These are phyloP conservation scores for Artomyces pyxidatus DNA, from an alignment of 768 basidiomycete genomes.

Conservation along the genomic window DNA sequence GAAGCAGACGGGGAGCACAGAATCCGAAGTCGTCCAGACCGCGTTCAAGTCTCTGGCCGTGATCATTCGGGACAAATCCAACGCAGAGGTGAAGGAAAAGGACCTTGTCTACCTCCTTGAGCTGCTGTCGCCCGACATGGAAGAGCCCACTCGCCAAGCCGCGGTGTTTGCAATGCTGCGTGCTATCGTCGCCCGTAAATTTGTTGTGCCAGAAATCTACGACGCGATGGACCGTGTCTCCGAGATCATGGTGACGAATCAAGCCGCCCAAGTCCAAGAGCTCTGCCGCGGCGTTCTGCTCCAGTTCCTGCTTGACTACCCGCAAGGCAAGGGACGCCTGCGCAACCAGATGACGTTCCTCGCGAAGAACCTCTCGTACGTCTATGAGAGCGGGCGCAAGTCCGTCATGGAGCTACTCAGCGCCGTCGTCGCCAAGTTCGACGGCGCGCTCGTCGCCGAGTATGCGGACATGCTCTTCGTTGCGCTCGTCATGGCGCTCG, in stretches of 20 bases:
- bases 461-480: slow-evolving; percentile 87
- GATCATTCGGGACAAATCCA: slow-evolving; percentile 83
- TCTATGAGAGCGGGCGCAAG: slow-evolving; percentile 80
- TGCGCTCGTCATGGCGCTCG: slow-evolving; percentile 84
- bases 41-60: slow-evolving; percentile 81
- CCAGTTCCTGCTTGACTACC: slow-evolving; percentile 95
- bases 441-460: slow-evolving; percentile 61
- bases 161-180: slow-evolving; percentile 84
- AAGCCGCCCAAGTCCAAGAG: slow-evolving; percentile 87
- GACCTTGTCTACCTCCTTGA: slow-evolving; percentile 85
- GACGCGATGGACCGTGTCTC: slow-evolving; percentile 93
- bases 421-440: slow-evolving; percentile 80
- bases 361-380: slow-evolving; percentile 86
- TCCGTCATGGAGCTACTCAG: slow-evolving; percentile 94
- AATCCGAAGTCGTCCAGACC: slow-evolving; percentile 83
- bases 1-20: slow-evolving; percentile 74
- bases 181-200: slow-evolving; percentile 83
- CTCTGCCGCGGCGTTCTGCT: slow-evolving; percentile 82
- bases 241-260: slow-evolving; percentile 88
- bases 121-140: slow-evolving; percentile 80
- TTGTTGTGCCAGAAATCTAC: slow-evolving; percentile 94
- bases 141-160: slow-evolving; percentile 79
- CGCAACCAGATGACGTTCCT: slow-evolving; percentile 86
- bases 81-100: slow-evolving; percentile 77
- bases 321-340: slow-evolving; percentile 88